Percentiles rank a stretch among this genome's conserved stretches.
phyloP scores from a whole-genome alignment of 1,284 basidiomycete genomes.

The Ustilago nuda region DNA sequence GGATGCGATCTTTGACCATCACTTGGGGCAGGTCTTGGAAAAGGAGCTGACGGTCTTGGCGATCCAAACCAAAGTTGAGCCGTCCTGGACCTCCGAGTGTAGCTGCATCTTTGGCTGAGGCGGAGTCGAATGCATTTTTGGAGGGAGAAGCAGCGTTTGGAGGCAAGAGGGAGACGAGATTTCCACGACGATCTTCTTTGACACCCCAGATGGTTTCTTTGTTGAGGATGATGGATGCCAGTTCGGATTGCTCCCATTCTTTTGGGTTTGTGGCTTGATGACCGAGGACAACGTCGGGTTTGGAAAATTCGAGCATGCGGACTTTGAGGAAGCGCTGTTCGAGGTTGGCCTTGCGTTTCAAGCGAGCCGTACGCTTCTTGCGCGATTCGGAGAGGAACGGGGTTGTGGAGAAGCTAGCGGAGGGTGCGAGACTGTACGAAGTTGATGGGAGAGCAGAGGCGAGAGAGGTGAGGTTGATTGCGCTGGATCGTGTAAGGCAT shows the following conservation, averaged over 20 bases:
- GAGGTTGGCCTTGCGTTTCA: constrained; percentile 68
- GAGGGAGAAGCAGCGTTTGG: background rate
- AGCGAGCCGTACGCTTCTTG: constrained; percentile 52
- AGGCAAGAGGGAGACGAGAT: constrained; percentile 42
- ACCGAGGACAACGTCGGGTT: constrained; percentile 80
- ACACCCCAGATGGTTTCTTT: constrained; percentile 66
- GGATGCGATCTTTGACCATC: constrained; percentile 63
- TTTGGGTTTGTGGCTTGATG: constrained; percentile 71
- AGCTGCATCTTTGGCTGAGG: constrained; percentile 16
- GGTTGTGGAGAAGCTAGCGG: constrained; percentile 45
- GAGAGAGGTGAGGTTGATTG: constrained; percentile 31
- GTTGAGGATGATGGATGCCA: constrained; percentile 56
- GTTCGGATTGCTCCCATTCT: constrained; percentile 59
- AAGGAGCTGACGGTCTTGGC: constrained; percentile 55
- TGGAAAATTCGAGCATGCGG: constrained; percentile 69
- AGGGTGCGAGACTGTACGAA: constrained; percentile 30
- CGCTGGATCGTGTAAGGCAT: constrained; percentile 19
- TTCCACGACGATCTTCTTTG: constrained; percentile 62
- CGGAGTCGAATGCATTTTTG: constrained; percentile 15
- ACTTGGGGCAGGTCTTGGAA: constrained; percentile 64
- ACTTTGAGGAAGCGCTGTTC: constrained; percentile 63
- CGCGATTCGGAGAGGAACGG: constrained; percentile 47
- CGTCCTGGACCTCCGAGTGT: constrained; percentile 53
- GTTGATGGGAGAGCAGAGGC: constrained; percentile 30
- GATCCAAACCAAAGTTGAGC: constrained; percentile 64